Evolutionary conservation across 129 eudicot species (phyloP).

Genomic region (Centaurea solstitialis): DNA sequence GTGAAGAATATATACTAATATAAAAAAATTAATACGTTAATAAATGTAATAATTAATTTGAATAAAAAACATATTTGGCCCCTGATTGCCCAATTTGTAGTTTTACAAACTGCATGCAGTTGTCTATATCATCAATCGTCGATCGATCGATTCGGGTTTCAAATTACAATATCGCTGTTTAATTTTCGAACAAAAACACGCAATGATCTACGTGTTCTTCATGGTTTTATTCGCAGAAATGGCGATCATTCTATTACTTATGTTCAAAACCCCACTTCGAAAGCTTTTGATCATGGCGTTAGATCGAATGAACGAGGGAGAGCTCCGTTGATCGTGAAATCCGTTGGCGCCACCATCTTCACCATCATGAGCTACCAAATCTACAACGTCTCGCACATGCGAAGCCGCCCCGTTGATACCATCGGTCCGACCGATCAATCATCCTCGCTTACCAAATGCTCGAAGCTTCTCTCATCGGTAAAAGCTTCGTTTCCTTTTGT

Average conservation of each 20-base stretch:
- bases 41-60: too few species aligned
- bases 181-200: not conserved
- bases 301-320: conserved; percentile 47
- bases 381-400: conserved; percentile 19
- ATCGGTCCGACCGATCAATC: conserved; percentile 60
- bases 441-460: conserved; percentile 37
- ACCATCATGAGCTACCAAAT: conserved; percentile 37
- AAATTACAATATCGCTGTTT: not conserved
- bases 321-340: conserved; percentile 46
- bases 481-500: too few species aligned
- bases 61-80: conserved; percentile 1
- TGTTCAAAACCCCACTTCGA: conserved; percentile 53
- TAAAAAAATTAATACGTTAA: not conserved
- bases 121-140: not conserved
- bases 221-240: conserved; percentile 32
- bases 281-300: conserved; percentile 40
- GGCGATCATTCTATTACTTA: conserved; percentile 35
- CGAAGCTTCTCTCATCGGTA: conserved; percentile 63
- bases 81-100: not conserved
- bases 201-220: conserved; percentile 45
- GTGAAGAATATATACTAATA: too few species aligned
- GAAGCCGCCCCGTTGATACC: conserved; percentile 35
- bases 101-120: not conserved
- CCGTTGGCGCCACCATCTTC: conserved; percentile 47
- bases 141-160: conserved; percentile 8